Percentiles rank a stretch among this genome's conserved stretches.
These are phyloP conservation scores for Aristolochia californica DNA, from an alignment of 164 flowering plant genomes.

Conservation along the genomic window DNA sequence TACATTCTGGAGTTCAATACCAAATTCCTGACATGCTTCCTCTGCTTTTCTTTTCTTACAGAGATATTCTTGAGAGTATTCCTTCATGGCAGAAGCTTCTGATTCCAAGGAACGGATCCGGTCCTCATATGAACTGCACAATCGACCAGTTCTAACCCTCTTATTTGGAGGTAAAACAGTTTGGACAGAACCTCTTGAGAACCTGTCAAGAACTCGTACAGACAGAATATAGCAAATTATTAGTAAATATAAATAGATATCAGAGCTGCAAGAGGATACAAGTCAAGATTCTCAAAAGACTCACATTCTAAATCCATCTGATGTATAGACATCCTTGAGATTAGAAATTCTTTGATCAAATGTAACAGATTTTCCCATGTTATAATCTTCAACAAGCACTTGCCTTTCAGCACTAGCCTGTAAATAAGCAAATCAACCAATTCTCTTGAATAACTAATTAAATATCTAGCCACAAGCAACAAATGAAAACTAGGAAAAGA, in stretches of 20 bases:
- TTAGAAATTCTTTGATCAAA: slow-evolving; percentile 62
- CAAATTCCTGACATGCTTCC: slow-evolving; percentile 24
- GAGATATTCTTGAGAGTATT: slow-evolving; percentile 19
- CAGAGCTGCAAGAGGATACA: too few species aligned
- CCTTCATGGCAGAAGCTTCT: slow-evolving; percentile 24
- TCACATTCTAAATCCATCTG: slow-evolving; percentile 82
- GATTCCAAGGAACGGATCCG: slow-evolving; percentile 44
- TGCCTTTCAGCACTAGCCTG: slow-evolving; percentile 82
- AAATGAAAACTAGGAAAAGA: too few species aligned
- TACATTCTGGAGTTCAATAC: slow-evolving; percentile 16
- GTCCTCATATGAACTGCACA: slow-evolving; percentile 66
- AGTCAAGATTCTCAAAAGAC: slow-evolving; percentile 6
- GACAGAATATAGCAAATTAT: not conserved
- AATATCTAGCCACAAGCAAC: not conserved
- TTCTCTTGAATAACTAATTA: not conserved
- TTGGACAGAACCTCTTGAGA: slow-evolving; percentile 76
- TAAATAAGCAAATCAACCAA: slow-evolving; percentile 4
- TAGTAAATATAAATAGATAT: not conserved
- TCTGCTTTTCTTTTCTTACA: slow-evolving; percentile 45
- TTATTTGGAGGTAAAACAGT: slow-evolving; percentile 76
- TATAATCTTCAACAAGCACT: slow-evolving; percentile 87
- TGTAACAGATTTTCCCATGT: slow-evolving; percentile 62
- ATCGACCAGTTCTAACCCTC: slow-evolving; percentile 51
- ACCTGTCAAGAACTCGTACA: slow-evolving; percentile 34
- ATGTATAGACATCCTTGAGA: slow-evolving; percentile 78